Conservation (phyloP, 805 yeast genomes). For the Candida endomychidarum region DNA sequence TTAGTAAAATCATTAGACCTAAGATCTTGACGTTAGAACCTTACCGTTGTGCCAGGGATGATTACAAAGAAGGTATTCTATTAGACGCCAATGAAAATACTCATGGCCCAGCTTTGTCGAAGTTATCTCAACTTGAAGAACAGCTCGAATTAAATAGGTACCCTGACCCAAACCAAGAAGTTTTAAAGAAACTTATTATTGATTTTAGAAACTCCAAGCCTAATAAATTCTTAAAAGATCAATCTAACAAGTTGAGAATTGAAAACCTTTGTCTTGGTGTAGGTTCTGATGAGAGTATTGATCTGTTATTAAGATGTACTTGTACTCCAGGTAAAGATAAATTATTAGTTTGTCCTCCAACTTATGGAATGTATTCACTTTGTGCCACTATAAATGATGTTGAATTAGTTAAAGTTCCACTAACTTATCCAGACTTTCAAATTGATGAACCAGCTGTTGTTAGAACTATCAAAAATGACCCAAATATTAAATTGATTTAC, state of each 20-base stretch:
- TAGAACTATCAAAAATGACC: slow-evolving; percentile 53
- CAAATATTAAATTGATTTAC: slow-evolving; percentile 69
- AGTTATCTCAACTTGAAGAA: slow-evolving; percentile 44
- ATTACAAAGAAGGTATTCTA: slow-evolving; percentile 81
- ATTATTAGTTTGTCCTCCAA: slow-evolving; percentile 86
- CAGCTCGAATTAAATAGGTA: slow-evolving; percentile 74
- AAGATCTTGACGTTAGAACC: slow-evolving; percentile 83
- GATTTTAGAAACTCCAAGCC: slow-evolving; percentile 65
- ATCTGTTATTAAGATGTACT: slow-evolving; percentile 78
- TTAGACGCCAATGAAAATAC: slow-evolving; percentile 97
- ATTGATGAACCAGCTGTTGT: slow-evolving; percentile 57
- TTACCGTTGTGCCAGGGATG: slow-evolving; percentile 96
- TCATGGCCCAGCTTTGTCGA: slow-evolving; percentile 74
- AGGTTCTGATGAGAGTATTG: slow-evolving; percentile 96
- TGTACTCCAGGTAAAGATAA: slow-evolving; percentile 84
- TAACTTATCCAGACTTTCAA: slow-evolving; percentile 51
- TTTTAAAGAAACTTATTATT: slow-evolving; percentile 69
- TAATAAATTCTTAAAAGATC: slow-evolving; percentile 18
- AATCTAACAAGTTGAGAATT: slow-evolving; percentile 38
- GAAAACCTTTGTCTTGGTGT: slow-evolving; percentile 89
- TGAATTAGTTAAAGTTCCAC: slow-evolving; percentile 70
- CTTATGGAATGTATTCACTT: slow-evolving; percentile 95
- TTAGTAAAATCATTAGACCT: slow-evolving; percentile 54
- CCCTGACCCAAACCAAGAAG: slow-evolving; percentile 94
- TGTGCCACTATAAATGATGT: slow-evolving; percentile 91